Conservation (phyloP, 225 moss, liverwort and hornwort species). For the Marchantia polymorpha region DNA sequence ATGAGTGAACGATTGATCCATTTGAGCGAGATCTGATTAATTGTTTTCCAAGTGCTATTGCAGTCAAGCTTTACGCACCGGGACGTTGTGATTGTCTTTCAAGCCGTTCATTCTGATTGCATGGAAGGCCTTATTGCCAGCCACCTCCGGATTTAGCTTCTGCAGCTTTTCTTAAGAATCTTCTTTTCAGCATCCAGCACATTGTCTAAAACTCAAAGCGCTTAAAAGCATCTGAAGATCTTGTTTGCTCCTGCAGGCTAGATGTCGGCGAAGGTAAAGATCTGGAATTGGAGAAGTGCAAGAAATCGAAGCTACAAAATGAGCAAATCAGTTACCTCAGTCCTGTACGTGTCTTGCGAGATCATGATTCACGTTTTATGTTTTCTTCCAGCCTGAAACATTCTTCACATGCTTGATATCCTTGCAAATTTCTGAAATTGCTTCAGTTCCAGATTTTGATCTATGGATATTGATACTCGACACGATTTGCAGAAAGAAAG, state of each 20-base stretch:
- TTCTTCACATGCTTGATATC: background rate
- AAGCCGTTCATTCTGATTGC: too few species aligned
- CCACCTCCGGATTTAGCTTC: too few species aligned
- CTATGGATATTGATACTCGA: background rate
- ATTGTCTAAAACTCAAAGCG: background rate
- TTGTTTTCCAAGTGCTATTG: too few species aligned
- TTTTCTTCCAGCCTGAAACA: background rate
- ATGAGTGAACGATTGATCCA: background rate
- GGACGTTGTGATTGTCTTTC: background rate
- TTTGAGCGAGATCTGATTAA: background rate
- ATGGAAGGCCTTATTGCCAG: too few species aligned
- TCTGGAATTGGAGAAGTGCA: conserved; percentile 60
- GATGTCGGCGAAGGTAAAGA: conserved; percentile 81
- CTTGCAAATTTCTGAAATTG: background rate
- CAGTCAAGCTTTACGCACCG: background rate
- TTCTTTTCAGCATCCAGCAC: background rate
- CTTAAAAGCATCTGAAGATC: background rate
- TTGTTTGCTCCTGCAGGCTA: conserved; percentile 55
- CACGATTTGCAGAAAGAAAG: conserved; percentile 59
- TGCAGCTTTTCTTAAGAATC: background rate
- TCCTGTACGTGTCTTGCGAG: conserved; percentile 53
- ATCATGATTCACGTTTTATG: background rate
- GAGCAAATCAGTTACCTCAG: conserved; percentile 73
- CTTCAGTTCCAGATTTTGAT: background rate
- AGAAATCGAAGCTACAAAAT: conserved; percentile 55